A percentile compares a stretch with the other conserved stretches of the same genome.
These are phyloP conservation scores for Paxillus ammoniavirescens DNA, from an alignment of 768 basidiomycete genomes.

Conservation along the genomic window DNA sequence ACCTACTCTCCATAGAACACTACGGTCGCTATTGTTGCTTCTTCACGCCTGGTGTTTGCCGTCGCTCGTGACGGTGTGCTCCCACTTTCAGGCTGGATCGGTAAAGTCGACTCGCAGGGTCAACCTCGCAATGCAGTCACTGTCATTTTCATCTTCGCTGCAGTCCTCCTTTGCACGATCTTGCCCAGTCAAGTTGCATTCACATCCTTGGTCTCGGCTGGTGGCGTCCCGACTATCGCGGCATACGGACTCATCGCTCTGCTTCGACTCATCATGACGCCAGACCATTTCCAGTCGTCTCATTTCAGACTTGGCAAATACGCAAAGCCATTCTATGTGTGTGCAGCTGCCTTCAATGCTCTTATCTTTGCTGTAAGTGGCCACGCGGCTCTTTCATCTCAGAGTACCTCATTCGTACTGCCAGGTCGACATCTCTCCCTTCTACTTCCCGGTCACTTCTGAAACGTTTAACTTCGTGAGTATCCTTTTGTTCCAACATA, in stretches of 20 bases:
- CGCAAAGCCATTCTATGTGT: constrained; percentile 65
- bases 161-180: constrained; percentile 78
- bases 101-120: constrained; percentile 62
- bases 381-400: neutral
- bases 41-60: constrained; percentile 86
- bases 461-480: constrained; percentile 84
- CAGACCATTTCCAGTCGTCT: constrained; percentile 67
- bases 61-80: constrained; percentile 94
- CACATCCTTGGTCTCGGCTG: constrained; percentile 85
- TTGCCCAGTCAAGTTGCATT: constrained; percentile 90
- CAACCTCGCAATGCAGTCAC: constrained; percentile 86
- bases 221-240: constrained; percentile 82
- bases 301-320: constrained; percentile 70
- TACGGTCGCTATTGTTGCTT: constrained; percentile 82
- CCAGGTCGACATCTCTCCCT: constrained; percentile 83
- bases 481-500: constrained; percentile 9
- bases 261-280: constrained; percentile 76
- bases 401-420: constrained; percentile 5
- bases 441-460: constrained; percentile 78
- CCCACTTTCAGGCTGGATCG: constrained; percentile 82
- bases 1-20: constrained; percentile 56
- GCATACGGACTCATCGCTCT: constrained; percentile 83
- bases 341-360: constrained; percentile 68
- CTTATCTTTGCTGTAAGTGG: constrained; percentile 69
- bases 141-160: constrained; percentile 80